Conservation (phyloP, 495 filamentous ascomycete species). For the Daldinia caldariorum region DNA sequence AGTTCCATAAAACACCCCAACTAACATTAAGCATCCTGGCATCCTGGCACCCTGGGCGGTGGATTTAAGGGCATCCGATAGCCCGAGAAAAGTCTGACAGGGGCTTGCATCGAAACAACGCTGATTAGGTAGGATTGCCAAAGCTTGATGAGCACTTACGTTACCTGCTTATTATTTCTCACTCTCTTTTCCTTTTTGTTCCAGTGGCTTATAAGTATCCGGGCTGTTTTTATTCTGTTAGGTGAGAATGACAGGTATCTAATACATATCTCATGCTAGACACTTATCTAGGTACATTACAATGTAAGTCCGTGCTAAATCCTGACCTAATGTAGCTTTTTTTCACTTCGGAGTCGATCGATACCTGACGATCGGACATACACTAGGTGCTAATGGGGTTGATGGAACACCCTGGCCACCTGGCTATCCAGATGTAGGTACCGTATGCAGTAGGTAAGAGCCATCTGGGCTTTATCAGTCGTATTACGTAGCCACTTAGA, state of each 20-base stretch:
- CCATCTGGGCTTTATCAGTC: conserved; percentile 9
- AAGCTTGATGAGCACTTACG: conserved; percentile 3
- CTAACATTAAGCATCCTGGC: neutral
- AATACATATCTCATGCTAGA: too few relatives aligned
- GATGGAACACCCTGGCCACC: neutral
- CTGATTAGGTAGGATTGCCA: conserved; percentile 35
- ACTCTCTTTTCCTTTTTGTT: neutral
- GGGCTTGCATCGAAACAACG: conserved; percentile 30
- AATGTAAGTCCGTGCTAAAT: neutral
- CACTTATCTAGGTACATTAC: too few relatives aligned
- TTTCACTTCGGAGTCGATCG: neutral
- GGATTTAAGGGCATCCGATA: conserved; percentile 27
- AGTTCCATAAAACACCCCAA: conserved; percentile 19
- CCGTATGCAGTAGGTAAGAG: neutral
- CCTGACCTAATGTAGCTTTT: neutral
- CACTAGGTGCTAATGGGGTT: conserved; percentile 6
- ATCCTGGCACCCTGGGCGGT: conserved; percentile 2
- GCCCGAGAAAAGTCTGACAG: conserved; percentile 24
- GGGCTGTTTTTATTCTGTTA: neutral
- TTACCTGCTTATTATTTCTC: neutral
- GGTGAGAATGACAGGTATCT: too few relatives aligned
- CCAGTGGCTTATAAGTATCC: neutral
- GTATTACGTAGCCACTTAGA: conserved; percentile 27
- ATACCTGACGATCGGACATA: neutral
- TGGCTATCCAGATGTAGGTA: neutral